Evolutionary conservation across 1,139 yeast species (phyloP).

Genomic region (Nadsonia commutata): DNA sequence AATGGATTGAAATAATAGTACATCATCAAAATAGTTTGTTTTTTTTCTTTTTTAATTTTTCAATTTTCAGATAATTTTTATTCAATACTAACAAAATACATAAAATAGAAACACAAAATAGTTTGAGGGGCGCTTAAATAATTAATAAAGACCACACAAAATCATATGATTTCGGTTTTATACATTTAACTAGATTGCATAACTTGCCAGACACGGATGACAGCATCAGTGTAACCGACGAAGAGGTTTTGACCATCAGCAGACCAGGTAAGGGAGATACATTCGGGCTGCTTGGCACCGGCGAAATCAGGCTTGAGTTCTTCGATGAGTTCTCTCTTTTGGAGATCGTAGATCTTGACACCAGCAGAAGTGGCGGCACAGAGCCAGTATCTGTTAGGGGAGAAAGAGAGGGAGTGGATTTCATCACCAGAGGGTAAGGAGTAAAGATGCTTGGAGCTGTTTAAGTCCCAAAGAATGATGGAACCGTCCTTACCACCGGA

Average conservation of each 20-base stretch:
- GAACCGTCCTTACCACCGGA: conserved; percentile 99
- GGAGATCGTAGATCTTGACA: conserved; percentile 96
- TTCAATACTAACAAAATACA: not conserved
- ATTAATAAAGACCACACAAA: not conserved
- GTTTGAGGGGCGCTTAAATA: not conserved
- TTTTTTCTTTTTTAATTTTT: not conserved
- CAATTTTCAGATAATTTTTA: not conserved
- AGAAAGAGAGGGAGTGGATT: conserved; percentile 97
- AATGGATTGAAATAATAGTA: not conserved
- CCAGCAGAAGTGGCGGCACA: conserved; percentile 99
- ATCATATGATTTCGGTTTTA: not conserved
- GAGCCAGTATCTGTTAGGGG: conserved; percentile 99
- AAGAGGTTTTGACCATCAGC: conserved; percentile 99
- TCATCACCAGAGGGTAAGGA: conserved; percentile 92
- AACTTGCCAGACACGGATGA: conserved; percentile 99
- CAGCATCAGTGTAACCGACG: conserved; percentile 99
- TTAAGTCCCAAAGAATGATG: conserved; percentile 97
- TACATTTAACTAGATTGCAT: conserved; percentile 62
- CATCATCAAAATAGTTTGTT: not conserved
- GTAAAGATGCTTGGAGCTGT: conserved; percentile 79
- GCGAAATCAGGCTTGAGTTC: conserved; percentile 97
- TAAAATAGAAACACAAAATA: not conserved
- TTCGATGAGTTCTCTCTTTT: conserved; percentile 89
- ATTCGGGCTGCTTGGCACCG: conserved; percentile 89
- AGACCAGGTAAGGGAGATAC: conserved; percentile 97